Evolutionary conservation across 208 protist species (phyloP), one percentile per base, ranked within the genome.

Genomic region (Acanthamoeba sp.): DNA sequence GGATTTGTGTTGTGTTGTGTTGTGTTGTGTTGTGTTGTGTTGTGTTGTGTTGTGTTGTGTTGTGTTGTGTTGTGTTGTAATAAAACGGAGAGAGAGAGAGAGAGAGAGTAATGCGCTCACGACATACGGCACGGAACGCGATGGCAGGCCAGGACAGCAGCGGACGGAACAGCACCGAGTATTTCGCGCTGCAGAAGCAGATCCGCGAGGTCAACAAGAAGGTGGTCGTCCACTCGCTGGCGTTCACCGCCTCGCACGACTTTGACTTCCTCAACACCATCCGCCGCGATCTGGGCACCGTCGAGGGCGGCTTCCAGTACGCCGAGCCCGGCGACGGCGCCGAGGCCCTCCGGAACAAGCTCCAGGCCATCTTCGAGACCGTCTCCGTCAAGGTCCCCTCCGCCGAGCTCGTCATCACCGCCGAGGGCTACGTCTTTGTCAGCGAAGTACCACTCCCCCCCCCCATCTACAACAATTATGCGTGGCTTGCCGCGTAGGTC

Each of bases 341-440:
- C 29, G 59, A 88, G 24, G 95, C 57, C 24, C 76, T 96, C 7
- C 32, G 94, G n/a, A 71, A 95, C 10, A 96, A 96, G 85, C 69
- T 96, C 27, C 48, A 59, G 16, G 87, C 93, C 9, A 94, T 96
- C 42, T 95, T 96, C 29, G 90, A 90, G 36, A 71, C 50, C 32
- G 66, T 93, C 14, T 78, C 69, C 2, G 36, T 45, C 34, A 38
- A 78, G 32, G 6, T 12, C 12, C 69, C 69, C 69, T 78, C 69
- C 10, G 38, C 38, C 38, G 69, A 78, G 69, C 4, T 78, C 34
- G 22, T n/a, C 38, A 32, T 78, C 69, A 36, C 69, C 69, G 38
- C 29, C 36, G 36, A 38, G 18, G 69, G 69, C 69, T 78, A 36
- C 69, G 69, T 48, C 1, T 78, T 78, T 45, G 69, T 78, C 36